phyloP scores from a whole-genome alignment of 1,139 yeast species.

The Keqinozyma sinolaborantium region DNA sequence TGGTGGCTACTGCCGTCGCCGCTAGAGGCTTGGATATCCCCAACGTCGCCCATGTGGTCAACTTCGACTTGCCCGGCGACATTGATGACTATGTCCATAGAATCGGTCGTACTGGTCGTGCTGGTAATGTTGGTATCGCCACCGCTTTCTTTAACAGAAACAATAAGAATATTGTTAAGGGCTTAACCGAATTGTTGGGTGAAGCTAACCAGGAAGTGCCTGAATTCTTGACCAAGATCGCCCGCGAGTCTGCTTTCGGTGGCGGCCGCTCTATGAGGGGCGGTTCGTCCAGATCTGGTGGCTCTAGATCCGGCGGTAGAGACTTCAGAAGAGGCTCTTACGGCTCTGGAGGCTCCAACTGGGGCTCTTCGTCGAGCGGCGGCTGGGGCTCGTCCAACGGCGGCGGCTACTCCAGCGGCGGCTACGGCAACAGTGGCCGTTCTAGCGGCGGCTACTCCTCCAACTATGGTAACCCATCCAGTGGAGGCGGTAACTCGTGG shows the following conservation, averaged over 20 bases:
- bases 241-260: slow-evolving; percentile 73
- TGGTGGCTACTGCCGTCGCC: slow-evolving; percentile 98
- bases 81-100: slow-evolving; percentile 98
- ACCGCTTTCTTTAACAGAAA: slow-evolving; percentile 98
- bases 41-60: slow-evolving; percentile 95
- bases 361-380: slow-evolving; percentile 21
- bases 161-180: slow-evolving; percentile 86
- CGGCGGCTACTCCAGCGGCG: slow-evolving; percentile 14
- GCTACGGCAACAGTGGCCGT: slow-evolving; percentile 11
- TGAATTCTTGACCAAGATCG: slow-evolving; percentile 71
- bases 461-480: slow-evolving; percentile 32
- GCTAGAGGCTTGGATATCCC: slow-evolving; percentile 99
- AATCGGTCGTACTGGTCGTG: slow-evolving; percentile 99
- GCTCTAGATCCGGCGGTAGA: slow-evolving; percentile 40
- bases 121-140: slow-evolving; percentile 98
- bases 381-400: slow-evolving; percentile 23
- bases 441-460: slow-evolving; percentile 13
- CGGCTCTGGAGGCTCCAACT: slow-evolving; percentile 25
- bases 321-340: slow-evolving; percentile 55
- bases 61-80: slow-evolving; percentile 94
- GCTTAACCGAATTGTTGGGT: slow-evolving; percentile 76
- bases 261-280: slow-evolving; percentile 44
- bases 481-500: slow-evolving; percentile 30
- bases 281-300: slow-evolving; percentile 22
- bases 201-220: slow-evolving; percentile 99